phyloP scores from a whole-genome alignment of 441 rosid species.

The Populus hybrid region DNA sequence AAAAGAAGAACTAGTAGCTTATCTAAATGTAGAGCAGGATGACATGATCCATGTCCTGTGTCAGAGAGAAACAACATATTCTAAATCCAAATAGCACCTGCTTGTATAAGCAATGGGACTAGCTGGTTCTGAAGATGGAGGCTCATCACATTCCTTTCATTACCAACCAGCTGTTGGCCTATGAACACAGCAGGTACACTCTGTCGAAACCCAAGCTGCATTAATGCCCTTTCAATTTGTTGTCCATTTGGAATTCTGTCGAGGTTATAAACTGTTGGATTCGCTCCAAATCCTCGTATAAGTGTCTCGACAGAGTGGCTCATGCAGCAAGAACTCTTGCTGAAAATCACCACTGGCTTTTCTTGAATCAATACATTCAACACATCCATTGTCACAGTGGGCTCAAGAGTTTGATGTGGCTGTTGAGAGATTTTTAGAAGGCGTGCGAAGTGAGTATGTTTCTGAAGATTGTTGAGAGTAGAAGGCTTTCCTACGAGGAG shows the following conservation, averaged over 20 bases:
- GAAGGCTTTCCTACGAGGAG: conserved; percentile 9
- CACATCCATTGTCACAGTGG: conserved; percentile 21
- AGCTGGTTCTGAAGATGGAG: conserved; percentile 69
- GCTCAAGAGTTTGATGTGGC: not conserved
- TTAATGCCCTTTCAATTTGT: conserved; percentile 53
- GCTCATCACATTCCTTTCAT: conserved; percentile 65
- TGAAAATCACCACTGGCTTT: conserved; percentile 61
- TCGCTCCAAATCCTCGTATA: conserved; percentile 52
- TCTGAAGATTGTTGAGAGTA: not conserved
- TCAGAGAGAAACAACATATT: too few relatives aligned
- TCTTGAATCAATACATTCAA: conserved; percentile 40
- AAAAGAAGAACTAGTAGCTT: not conserved
- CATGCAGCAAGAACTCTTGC: conserved; percentile 69
- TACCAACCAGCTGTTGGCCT: conserved; percentile 60
- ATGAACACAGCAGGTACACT: conserved; percentile 76
- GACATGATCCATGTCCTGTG: not conserved
- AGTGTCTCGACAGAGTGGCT: conserved; percentile 58
- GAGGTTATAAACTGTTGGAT: conserved; percentile 54
- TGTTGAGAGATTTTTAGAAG: not conserved
- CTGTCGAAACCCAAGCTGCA: conserved; percentile 52
- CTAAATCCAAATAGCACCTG: conserved; percentile 42
- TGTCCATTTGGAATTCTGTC: conserved; percentile 49
- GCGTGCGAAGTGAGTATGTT: not conserved
- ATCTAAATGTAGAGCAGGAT: not conserved
- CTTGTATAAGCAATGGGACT: conserved; percentile 44